A percentile compares a stretch with the other conserved stretches of the same genome.
These are phyloP conservation scores for Trypanosomatidae sp. DNA, from an alignment of 208 protist species.

Conservation along the genomic window DNA sequence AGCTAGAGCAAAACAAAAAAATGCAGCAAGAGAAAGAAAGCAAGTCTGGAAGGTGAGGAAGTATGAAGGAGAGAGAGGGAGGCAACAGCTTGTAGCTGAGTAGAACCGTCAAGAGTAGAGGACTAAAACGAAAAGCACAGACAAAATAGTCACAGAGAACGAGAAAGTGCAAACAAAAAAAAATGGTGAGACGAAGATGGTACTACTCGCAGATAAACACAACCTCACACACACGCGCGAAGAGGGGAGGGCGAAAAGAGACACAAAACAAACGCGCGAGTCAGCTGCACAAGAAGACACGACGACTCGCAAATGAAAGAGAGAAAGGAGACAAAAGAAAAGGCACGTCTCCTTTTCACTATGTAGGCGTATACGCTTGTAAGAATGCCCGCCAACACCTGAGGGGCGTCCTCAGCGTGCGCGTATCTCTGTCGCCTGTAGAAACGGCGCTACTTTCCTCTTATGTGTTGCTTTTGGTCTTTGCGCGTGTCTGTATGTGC, in stretches of 20 bases:
- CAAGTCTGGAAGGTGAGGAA: background rate
- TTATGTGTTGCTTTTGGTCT: background rate
- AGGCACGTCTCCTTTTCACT: background rate
- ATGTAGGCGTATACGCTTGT: background rate
- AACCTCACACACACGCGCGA: background rate
- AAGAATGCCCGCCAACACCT: background rate
- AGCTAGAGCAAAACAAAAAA: background rate
- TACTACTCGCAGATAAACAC: background rate
- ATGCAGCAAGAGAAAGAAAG: conserved; percentile 2
- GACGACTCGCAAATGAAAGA: background rate
- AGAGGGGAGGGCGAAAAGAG: background rate
- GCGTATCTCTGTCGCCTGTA: background rate
- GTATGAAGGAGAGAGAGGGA: background rate
- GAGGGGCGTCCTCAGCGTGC: background rate
- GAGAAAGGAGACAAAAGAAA: background rate
- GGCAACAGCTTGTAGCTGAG: background rate
- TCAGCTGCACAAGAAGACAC: background rate
- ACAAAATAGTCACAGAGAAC: background rate
- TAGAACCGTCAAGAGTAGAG: background rate
- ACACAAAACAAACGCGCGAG: background rate
- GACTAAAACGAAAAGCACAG: background rate
- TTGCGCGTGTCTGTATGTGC: background rate
- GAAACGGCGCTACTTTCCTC: background rate
- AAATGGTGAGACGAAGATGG: background rate
- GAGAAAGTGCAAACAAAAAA: background rate